Evolutionary conservation across 768 basidiomycete species (phyloP).

Genomic region (Rhizopogon vesiculosus): DNA sequence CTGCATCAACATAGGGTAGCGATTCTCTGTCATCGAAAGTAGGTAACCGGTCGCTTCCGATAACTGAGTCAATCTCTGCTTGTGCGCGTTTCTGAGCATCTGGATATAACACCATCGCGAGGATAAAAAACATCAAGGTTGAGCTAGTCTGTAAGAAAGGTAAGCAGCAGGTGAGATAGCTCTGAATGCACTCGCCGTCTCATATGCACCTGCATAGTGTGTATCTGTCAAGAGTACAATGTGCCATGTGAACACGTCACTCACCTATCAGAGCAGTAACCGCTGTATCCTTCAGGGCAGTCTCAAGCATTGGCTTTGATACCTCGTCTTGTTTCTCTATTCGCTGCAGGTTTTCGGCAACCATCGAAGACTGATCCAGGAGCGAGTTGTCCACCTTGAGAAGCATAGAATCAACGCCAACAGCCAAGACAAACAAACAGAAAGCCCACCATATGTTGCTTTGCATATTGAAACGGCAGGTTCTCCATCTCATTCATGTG

Average conservation of each 20-base stretch:
- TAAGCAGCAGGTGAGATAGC: neutral
- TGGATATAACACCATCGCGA: conserved; percentile 6
- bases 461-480: neutral
- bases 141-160: conserved; percentile 4
- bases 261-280: conserved; percentile 10
- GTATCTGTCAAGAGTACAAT: neutral
- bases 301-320: neutral
- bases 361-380: conserved; percentile 1
- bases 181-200: conserved; percentile 7
- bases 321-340: conserved; percentile 10
- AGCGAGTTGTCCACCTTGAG: neutral
- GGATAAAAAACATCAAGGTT: conserved; percentile 1
- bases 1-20: neutral
- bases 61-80: conserved; percentile 10
- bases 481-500: neutral
- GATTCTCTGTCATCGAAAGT: neutral
- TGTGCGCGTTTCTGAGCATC: conserved; percentile 11
- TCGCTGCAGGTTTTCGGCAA: conserved; percentile 8
- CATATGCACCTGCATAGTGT: conserved; percentile 12
- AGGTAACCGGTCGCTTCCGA: neutral
- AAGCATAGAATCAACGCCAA: neutral
- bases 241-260: neutral
- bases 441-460: conserved; percentile 5
- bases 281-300: conserved; percentile 6
- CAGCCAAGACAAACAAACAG: neutral